Conservation (phyloP, 768 basidiomycete species). For the Panaeolus papilionaceus region DNA sequence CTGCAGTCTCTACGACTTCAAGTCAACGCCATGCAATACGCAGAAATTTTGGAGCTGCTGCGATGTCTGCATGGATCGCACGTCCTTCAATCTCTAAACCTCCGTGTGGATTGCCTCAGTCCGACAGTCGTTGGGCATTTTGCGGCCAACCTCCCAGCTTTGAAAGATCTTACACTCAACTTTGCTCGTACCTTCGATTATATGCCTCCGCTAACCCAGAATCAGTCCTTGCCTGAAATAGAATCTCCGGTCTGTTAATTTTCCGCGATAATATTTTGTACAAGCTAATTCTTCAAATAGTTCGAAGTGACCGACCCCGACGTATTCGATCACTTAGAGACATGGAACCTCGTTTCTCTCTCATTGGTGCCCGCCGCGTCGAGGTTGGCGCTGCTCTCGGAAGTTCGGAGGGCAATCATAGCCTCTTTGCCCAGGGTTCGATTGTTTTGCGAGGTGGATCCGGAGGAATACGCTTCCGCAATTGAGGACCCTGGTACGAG, state of each 20-base stretch:
- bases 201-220: background rate
- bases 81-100: background rate
- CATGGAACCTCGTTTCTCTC: background rate
- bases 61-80: background rate
- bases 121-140: background rate
- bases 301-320: background rate
- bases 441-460: background rate
- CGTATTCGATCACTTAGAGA: background rate
- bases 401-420: background rate
- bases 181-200: background rate
- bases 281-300: background rate
- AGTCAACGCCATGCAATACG: background rate
- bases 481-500: background rate
- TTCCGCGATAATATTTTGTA: background rate
- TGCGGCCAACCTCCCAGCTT: background rate
- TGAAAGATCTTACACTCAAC: slow-evolving; percentile 1
- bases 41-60: background rate
- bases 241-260: background rate
- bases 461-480: background rate
- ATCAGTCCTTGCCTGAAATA: background rate
- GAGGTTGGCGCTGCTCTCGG: background rate
- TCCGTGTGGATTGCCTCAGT: background rate
- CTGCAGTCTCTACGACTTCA: background rate
- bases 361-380: background rate
- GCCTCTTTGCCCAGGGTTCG: background rate